phyloP scores from a whole-genome alignment of 805 yeast genomes.

The Jamesozyma rosinii region DNA sequence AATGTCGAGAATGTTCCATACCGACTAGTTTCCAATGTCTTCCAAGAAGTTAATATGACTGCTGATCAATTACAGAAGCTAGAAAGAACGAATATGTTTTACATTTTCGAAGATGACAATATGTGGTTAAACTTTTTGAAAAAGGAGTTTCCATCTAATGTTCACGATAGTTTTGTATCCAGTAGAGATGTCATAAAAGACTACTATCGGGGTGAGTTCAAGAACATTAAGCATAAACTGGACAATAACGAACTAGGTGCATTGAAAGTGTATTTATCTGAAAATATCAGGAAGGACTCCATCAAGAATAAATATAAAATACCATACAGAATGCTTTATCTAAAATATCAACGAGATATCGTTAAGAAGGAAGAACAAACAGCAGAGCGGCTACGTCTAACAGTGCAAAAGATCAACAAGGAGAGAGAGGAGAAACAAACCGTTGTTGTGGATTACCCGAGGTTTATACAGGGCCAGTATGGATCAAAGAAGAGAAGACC shows the following conservation, averaged over 20 bases:
- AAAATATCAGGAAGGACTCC: slow-evolving; percentile 14
- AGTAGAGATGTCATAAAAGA: slow-evolving; percentile 17
- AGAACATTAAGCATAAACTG: background rate
- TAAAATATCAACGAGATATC: slow-evolving; percentile 29
- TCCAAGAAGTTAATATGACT: slow-evolving; percentile 25
- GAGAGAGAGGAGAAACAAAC: slow-evolving; percentile 29
- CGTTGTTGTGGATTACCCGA: slow-evolving; percentile 14
- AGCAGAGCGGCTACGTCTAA: slow-evolving; percentile 29
- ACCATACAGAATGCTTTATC: slow-evolving; percentile 31
- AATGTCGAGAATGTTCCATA: slow-evolving; percentile 30
- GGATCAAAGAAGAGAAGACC: slow-evolving; percentile 2
- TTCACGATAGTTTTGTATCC: slow-evolving; percentile 25
- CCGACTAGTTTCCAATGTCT: slow-evolving; percentile 24
- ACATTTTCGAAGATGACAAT: slow-evolving; percentile 34
- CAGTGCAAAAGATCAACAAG: slow-evolving; percentile 23
- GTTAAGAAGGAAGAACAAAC: slow-evolving; percentile 29
- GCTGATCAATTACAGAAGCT: slow-evolving; percentile 27
- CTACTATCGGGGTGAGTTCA: slow-evolving; percentile 10
- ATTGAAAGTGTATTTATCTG: slow-evolving; percentile 10
- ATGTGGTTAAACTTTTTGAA: slow-evolving; percentile 29
- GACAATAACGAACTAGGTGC: slow-evolving; percentile 10
- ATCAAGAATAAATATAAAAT: slow-evolving; percentile 24
- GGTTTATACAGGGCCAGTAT: slow-evolving; percentile 7
- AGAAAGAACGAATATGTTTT: slow-evolving; percentile 27
- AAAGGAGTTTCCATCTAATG: slow-evolving; percentile 31